Conservation (phyloP, 2,329 filamentous ascomycete species). For the Fusarium xyrophilum region DNA sequence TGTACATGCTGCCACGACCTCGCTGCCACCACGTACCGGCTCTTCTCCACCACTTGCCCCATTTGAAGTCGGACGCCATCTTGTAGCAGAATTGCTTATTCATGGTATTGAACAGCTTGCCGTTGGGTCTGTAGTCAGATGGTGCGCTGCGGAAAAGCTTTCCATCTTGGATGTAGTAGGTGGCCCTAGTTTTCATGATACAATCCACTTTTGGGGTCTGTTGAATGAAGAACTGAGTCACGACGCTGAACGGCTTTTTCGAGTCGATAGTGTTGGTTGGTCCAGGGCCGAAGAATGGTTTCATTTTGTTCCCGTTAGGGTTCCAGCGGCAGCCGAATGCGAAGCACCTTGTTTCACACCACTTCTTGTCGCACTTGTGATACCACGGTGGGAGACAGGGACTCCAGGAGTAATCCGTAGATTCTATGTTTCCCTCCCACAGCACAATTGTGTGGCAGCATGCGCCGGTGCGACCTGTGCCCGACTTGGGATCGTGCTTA, state of each 20-base stretch:
- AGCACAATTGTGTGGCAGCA: constrained; percentile 68
- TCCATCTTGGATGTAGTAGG: constrained; percentile 67
- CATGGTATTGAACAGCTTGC: neutral
- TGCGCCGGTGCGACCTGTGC: constrained; percentile 57
- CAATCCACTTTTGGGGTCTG: neutral
- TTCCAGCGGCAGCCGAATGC: constrained; percentile 75
- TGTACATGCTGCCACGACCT: neutral
- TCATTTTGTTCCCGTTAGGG: constrained; percentile 61
- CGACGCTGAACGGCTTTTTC: constrained; percentile 65
- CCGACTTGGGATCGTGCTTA: constrained; percentile 60
- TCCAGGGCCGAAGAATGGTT: constrained; percentile 65
- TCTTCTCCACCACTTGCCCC: neutral
- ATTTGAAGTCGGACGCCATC: neutral
- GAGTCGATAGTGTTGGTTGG: constrained; percentile 64
- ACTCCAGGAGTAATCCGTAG: constrained; percentile 69
- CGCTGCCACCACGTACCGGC: neutral
- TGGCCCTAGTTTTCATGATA: constrained; percentile 46
- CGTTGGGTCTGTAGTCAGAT: neutral
- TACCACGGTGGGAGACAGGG: constrained; percentile 61
- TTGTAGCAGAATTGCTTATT: neutral
- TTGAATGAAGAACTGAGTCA: constrained; percentile 69
- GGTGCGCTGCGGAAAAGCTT: constrained; percentile 14
- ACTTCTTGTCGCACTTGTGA: constrained; percentile 56
- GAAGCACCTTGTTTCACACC: constrained; percentile 66
- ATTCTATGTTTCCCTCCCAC: constrained; percentile 70